phyloP scores from a whole-genome alignment of 768 basidiomycete genomes.

The Trametes sanguinea region DNA sequence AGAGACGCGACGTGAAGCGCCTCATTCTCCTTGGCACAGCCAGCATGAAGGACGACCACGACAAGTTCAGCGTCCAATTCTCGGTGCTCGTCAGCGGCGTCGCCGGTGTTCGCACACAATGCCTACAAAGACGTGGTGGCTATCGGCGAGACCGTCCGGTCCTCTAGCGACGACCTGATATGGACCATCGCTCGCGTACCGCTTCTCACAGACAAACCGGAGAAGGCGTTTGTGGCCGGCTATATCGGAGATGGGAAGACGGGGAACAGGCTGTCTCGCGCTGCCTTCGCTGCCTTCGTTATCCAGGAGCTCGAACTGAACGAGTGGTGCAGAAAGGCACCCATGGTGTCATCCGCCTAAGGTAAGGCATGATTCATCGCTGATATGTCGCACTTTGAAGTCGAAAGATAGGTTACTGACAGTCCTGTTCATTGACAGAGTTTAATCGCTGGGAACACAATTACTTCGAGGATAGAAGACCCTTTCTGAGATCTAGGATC shows the following conservation, averaged over 20 bases:
- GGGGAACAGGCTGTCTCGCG: slow-evolving; percentile 51
- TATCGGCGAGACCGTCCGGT: slow-evolving; percentile 57
- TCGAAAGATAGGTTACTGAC: no score
- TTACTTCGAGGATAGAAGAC: no score
- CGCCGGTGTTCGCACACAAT: slow-evolving; percentile 44
- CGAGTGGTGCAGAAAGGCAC: slow-evolving; percentile 57
- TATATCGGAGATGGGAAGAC: slow-evolving; percentile 68
- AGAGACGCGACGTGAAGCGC: slow-evolving; percentile 50
- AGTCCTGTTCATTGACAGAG: no score
- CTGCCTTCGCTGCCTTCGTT: slow-evolving; percentile 62
- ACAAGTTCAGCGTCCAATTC: slow-evolving; percentile 54
- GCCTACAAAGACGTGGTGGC: slow-evolving; percentile 73
- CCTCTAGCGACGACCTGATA: slow-evolving; percentile 48
- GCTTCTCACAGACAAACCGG: slow-evolving; percentile 51
- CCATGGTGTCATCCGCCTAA: slow-evolving; percentile 39
- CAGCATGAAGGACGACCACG: slow-evolving; percentile 61
- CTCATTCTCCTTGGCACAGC: slow-evolving; percentile 69
- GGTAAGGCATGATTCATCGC: neutral
- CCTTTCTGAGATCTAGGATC: no score
- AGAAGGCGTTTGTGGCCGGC: slow-evolving; percentile 54
- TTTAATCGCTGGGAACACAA: no score
- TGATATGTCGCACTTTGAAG: no score
- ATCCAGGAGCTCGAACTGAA: slow-evolving; percentile 56
- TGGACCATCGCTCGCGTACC: slow-evolving; percentile 78
- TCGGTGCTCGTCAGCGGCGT: slow-evolving; percentile 41